Percentiles rank a stretch among this genome's conserved stretches.
These are phyloP conservation scores for Ceratocystiopsis sp. DNA, from an alignment of 2,329 filamentous ascomycete species.

Conservation along the genomic window DNA sequence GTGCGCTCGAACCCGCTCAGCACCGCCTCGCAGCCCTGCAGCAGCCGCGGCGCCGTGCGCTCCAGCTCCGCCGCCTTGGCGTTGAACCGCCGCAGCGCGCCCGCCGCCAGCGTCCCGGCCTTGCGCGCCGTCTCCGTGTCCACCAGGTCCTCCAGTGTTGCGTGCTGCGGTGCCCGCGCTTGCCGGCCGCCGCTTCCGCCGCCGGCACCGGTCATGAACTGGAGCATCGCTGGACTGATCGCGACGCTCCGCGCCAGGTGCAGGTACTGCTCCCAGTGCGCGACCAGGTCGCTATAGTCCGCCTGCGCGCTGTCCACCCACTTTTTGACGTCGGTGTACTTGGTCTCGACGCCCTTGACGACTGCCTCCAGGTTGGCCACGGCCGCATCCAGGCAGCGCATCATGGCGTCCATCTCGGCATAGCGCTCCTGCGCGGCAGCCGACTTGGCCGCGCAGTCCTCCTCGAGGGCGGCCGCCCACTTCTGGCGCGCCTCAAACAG, in stretches of 20 bases:
- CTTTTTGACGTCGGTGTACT: constrained; percentile 50
- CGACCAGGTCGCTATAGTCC: constrained; percentile 47
- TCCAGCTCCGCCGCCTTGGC: constrained; percentile 44
- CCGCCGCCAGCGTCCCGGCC: constrained; percentile 48
- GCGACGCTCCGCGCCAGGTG: constrained; percentile 45
- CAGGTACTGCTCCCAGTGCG: constrained; percentile 52
- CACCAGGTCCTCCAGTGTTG: constrained; percentile 58
- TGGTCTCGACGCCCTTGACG: constrained; percentile 53
- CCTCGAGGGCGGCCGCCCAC: constrained; percentile 60
- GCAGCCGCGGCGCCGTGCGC: constrained; percentile 40
- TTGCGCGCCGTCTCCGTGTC: constrained; percentile 56
- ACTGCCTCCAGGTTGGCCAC: constrained; percentile 70
- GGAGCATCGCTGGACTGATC: constrained; percentile 48
- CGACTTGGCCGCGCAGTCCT: constrained; percentile 51
- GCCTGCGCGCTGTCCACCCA: constrained; percentile 52
- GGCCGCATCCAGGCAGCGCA: constrained; percentile 67
- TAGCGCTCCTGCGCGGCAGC: constrained; percentile 46
- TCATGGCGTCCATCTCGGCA: constrained; percentile 57
- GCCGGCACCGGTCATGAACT: constrained; percentile 38
- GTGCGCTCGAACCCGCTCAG: constrained; percentile 46
- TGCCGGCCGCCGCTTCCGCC: no score
- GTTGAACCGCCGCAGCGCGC: constrained; percentile 41
- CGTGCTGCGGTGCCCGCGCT: constrained; percentile 15
- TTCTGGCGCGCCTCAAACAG: constrained; percentile 64
- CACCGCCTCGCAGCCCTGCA: constrained; percentile 42